These are phyloP conservation scores for Phytophthora niederhauseri DNA, from an alignment of 352 stramenopile genomes.

Conservation along the genomic window DNA sequence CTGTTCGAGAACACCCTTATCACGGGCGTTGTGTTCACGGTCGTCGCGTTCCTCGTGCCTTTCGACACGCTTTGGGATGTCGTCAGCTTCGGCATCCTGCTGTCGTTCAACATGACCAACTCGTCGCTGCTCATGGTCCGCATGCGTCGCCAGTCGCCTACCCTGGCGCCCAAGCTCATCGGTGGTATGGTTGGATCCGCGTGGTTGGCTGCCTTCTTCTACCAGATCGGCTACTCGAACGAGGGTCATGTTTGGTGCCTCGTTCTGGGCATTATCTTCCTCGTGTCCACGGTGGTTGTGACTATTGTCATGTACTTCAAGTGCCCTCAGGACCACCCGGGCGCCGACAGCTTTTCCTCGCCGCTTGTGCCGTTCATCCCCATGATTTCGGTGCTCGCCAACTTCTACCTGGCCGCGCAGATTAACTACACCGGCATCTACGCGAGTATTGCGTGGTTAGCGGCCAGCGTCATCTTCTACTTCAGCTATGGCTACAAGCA, in stretches of 20 bases:
- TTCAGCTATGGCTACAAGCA: constrained; percentile 79
- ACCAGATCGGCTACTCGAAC: constrained; percentile 76
- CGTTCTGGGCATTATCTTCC: constrained; percentile 52
- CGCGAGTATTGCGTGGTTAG: constrained; percentile 59
- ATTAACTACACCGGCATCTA: constrained; percentile 59
- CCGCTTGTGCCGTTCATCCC: constrained; percentile 78
- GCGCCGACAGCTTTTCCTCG: constrained; percentile 54
- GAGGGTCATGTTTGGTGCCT: constrained; percentile 40
- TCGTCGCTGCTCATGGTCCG: constrained; percentile 77
- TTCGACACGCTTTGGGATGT: constrained; percentile 89
- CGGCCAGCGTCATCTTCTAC: constrained; percentile 68
- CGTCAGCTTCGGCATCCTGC: constrained; percentile 87
- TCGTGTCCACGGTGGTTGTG: constrained; percentile 40
- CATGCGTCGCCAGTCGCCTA: constrained; percentile 60
- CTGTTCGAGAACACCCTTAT: constrained; percentile 83
- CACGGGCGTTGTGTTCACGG: constrained; percentile 65
- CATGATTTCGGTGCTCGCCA: constrained; percentile 56
- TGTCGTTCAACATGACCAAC: constrained; percentile 92
- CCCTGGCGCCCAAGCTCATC: constrained; percentile 49
- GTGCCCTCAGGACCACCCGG: constrained; percentile 59
- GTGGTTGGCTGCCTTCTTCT: constrained; percentile 59
- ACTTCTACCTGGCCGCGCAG: constrained; percentile 79
- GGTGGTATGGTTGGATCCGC: constrained; percentile 44
- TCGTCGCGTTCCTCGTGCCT: constrained; percentile 73
- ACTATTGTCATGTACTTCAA: constrained; percentile 56